These are phyloP conservation scores for Eucalyptus cladocalyx DNA, from an alignment of 345 rosid genomes.

Conservation along the genomic window DNA sequence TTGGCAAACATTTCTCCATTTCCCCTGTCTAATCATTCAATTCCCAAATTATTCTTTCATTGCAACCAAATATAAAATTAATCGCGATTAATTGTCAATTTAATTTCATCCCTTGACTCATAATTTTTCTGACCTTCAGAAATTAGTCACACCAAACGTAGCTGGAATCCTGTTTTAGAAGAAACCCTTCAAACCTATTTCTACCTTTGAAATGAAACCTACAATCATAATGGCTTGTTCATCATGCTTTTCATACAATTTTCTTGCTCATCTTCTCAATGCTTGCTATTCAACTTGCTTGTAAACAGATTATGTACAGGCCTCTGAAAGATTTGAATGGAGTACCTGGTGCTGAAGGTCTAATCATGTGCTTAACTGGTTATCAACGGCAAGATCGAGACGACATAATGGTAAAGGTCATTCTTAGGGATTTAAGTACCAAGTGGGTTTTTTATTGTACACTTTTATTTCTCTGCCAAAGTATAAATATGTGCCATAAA, in stretches of 20 bases:
- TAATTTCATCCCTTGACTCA: neutral
- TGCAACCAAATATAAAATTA: neutral
- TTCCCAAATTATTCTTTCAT: neutral
- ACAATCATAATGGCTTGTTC: neutral
- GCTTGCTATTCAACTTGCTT: neutral
- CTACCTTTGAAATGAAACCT: neutral
- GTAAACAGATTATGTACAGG: constrained; percentile 56
- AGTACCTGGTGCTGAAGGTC: constrained; percentile 52
- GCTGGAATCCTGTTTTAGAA: neutral
- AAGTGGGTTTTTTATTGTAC: neutral
- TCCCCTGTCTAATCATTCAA: neutral
- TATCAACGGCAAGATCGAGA: constrained; percentile 91
- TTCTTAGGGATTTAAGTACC: neutral
- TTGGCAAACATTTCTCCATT: neutral
- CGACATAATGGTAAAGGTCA: constrained; percentile 62
- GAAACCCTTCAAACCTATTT: neutral
- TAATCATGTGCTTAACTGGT: constrained; percentile 78
- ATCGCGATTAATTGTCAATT: neutral
- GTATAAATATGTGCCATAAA: neutral
- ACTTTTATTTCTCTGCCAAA: neutral
- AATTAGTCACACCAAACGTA: neutral
- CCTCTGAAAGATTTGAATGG: constrained; percentile 79
- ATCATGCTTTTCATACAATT: neutral
- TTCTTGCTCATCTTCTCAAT: neutral
- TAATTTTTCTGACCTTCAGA: neutral